Base-by-base conservation (phyloP, 192 early-diverging fungal genomes). In the Coemansia sp. region DNA sequence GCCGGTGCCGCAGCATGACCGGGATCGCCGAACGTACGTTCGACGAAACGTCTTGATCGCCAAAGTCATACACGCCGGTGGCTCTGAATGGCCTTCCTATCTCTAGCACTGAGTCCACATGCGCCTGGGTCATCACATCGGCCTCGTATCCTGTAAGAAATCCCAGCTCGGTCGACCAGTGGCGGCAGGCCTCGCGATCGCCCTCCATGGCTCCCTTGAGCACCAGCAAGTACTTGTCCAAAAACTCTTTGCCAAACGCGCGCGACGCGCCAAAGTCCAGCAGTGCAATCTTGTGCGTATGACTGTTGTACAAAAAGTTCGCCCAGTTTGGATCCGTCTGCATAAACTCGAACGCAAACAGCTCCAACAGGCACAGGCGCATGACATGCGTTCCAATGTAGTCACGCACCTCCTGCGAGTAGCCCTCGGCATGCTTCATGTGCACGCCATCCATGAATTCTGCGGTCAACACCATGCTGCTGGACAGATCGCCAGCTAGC, bases 291-390 rank as follows among this genome's bases (percentile, higher is more conserved):
- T 83, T 89, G 41, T 79, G 74, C 8, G 79, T 82, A 4, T 31
- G 27, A 2, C 45, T 58, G 53, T 92, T 86, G 62, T 93, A 99
- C 46, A 99, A 71, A 64, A 99, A 99, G 68, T 99, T 99, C 45
- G 89, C 84, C 96, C 96, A 99, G 65, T 99, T 99, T 2, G 96
- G 96, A 70, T 99, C 96, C 5, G 96, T 99, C 70, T 99, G 96
- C 96, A 99, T 99, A 67, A 89, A 96, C 53, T 84, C 79, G 70
- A 91, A 97, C 42, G 86, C 82, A 64, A 95, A 97, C 35, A 99
- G 72, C 62, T 99, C 94, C 32, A 82, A 74, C 35, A 99, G 78
- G 64, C 89, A 93, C 7, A 99, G 84, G 2, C 80, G 64, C 45
- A 99, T 74, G 19, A 97, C 69, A 10, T 68, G 71, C n/a, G 79